Evolutionary conservation across 2,329 filamentous ascomycete genomes (phyloP).

Genomic region (Ophiocordyceps camponoti-leonardi): DNA sequence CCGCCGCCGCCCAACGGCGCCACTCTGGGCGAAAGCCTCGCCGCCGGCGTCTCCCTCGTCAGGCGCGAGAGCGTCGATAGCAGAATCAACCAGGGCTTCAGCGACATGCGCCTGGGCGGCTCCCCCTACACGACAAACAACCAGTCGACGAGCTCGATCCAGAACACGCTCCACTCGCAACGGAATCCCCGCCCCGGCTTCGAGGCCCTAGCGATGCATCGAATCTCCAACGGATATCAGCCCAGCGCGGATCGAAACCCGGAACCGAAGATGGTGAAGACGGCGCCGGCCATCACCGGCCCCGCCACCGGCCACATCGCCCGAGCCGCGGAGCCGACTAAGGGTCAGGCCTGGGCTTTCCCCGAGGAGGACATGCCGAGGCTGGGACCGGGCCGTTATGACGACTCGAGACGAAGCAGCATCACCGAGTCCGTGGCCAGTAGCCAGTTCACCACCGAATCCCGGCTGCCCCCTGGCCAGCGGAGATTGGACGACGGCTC

Average conservation of each 20-base stretch:
- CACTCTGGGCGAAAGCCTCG: conserved; percentile 17
- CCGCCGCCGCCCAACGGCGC: conserved; percentile 9
- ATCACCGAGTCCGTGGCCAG: conserved; percentile 63
- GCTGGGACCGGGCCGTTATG: conserved; percentile 24
- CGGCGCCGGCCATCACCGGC: conserved; percentile 62
- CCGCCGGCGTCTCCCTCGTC: conserved; percentile 31
- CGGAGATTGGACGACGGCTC: conserved; percentile 50
- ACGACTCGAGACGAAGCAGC: conserved; percentile 57
- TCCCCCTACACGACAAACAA: conserved; percentile 61
- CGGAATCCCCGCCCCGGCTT: conserved; percentile 37
- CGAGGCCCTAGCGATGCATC: conserved; percentile 35
- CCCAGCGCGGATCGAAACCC: conserved; percentile 41
- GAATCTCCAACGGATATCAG: conserved; percentile 49
- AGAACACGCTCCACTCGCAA: conserved; percentile 52
- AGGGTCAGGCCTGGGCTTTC: conserved; percentile 73
- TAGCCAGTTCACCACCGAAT: conserved; percentile 63
- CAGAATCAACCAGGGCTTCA: conserved; percentile 55
- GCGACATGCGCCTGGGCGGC: conserved; percentile 49
- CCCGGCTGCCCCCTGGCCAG: conserved; percentile 53
- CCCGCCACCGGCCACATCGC: conserved; percentile 47
- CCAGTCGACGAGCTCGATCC: conserved; percentile 58
- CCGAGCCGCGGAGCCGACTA: conserved; percentile 60
- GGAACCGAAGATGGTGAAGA: conserved; percentile 38
- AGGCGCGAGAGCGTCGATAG: conserved; percentile 62
- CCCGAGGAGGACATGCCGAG: conserved; percentile 52